Base-by-base conservation (phyloP, 2,329 filamentous ascomycete genomes). In the Fusarium sp. region DNA sequence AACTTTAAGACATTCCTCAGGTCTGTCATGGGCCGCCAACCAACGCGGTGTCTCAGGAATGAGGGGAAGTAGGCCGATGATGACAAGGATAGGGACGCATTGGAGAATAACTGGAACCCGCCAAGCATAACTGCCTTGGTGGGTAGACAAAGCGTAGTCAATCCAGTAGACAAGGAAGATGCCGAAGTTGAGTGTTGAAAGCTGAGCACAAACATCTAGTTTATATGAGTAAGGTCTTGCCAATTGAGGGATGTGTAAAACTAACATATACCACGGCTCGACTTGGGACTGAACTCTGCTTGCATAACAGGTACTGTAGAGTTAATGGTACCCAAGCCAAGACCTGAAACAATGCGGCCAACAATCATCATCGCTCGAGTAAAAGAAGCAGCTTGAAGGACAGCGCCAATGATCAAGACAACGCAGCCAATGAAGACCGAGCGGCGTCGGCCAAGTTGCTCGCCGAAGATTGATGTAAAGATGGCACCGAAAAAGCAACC, bases 181-280 rank as follows among this genome's bases (percentile, higher is more conserved):
- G 3, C 79, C 82, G 17, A 83, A 79, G 62, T 83, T 84, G 19
- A 84, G 77, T 1, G 82, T 83, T 0, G 81, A 82, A 6, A 84
- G 71, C 59, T 84, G 82, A 17, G 80, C 80, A 58, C 82, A 83
- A 52, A 83, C 82, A 61, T 79, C 74, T 81, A 55, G 14, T 25
- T 4, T 2, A 8, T 4, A 23, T 56, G 2, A 48, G 44, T 3
- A 14, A 15, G 6, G 10, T 33, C 4, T 6, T 50, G 11, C 8
- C 4, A 55, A 61, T 19, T 45, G 45, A 19, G 19, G 10, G 17
- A 11, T 17, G 17, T 37, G 4, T 6, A 20, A 8, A 50, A 54
- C 75, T 48, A 32, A 76, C 74, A 73, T 20, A 76, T 68, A 49
- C 78, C 79, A 56, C 80, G 71, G 27, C 70, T 79, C 25, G 78